Evolutionary conservation across 768 basidiomycete species (phyloP).

Genomic region (Amanita phalloides): DNA sequence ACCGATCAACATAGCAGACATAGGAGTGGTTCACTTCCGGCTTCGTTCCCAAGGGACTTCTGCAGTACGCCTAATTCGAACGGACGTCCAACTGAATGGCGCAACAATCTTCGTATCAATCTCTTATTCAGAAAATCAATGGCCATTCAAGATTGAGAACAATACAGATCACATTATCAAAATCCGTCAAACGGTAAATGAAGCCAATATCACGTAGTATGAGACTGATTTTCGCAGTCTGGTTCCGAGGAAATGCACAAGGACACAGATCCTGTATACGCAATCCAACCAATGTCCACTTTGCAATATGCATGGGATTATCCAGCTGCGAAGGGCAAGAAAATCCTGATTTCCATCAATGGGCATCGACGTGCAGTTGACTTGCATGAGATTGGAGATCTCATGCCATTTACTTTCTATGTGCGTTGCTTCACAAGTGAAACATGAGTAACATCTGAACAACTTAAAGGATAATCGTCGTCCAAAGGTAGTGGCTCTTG

Average conservation of each 20-base stretch:
- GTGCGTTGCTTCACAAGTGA: conserved; percentile 29
- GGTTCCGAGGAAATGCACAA: conserved; percentile 31
- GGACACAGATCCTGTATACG: conserved; percentile 35
- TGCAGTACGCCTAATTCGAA: conserved; percentile 48
- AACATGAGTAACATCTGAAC: neutral
- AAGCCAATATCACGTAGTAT: conserved; percentile 8
- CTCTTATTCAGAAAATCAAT: conserved; percentile 50
- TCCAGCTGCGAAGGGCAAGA: conserved; percentile 78
- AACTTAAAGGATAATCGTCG: conserved; percentile 38
- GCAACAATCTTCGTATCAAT: conserved; percentile 86
- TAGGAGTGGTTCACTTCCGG: conserved; percentile 74
- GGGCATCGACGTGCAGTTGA: conserved; percentile 62
- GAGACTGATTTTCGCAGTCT: conserved; percentile 22
- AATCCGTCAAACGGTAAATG: conserved; percentile 62
- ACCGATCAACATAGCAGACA: conserved; percentile 85
- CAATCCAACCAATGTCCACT: conserved; percentile 41
- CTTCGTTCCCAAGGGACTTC: conserved; percentile 30
- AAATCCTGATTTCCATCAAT: conserved; percentile 54
- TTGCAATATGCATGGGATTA: conserved; percentile 87
- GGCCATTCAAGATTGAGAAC: conserved; percentile 92
- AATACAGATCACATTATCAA: conserved; percentile 62
- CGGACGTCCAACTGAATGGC: conserved; percentile 74
- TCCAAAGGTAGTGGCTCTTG: conserved; percentile 68
- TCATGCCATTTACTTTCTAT: conserved; percentile 80
- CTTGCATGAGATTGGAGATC: conserved; percentile 91